These are phyloP conservation scores for Ophiognomonia clavigignenti-juglandacearum DNA, from an alignment of 2,329 filamentous ascomycete species.

Conservation along the genomic window DNA sequence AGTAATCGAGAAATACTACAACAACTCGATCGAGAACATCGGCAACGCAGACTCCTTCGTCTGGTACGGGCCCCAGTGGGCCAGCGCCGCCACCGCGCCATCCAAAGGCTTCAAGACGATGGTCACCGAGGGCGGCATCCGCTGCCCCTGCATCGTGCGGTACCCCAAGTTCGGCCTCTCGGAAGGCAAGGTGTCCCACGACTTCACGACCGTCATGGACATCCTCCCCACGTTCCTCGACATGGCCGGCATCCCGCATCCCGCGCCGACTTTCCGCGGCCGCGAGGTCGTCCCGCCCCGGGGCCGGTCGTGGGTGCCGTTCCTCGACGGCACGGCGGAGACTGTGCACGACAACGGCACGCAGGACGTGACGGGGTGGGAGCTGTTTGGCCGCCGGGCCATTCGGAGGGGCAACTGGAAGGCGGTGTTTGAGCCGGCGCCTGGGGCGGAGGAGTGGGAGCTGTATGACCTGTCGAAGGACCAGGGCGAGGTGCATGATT, in stretches of 20 bases:
- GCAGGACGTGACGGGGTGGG: constrained; percentile 26
- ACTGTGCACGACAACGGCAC: constrained; percentile 22
- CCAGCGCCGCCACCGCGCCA: constrained; percentile 27
- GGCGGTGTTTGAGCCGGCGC: constrained; percentile 21
- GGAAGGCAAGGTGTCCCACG: constrained; percentile 34
- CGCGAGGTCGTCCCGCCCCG: constrained; percentile 28
- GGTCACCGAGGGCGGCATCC: constrained; percentile 44
- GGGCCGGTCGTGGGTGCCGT: constrained; percentile 30
- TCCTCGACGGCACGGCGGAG: constrained; percentile 14
- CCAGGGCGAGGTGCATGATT: constrained; percentile 22
- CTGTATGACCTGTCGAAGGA: constrained; percentile 23
- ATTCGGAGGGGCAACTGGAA: constrained; percentile 29
- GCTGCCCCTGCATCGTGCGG: constrained; percentile 42
- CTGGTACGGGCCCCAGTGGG: constrained; percentile 56
- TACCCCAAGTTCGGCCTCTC: constrained; percentile 20
- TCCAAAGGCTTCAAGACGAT: constrained; percentile 27
- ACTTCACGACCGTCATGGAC: constrained; percentile 50
- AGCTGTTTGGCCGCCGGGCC: constrained; percentile 29
- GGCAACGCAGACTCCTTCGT: constrained; percentile 48
- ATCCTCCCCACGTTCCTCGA: constrained; percentile 43
- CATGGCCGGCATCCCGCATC: constrained; percentile 43
- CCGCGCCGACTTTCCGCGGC: constrained; percentile 41
- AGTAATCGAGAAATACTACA: constrained; percentile 43
- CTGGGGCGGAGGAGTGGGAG: constrained; percentile 22
- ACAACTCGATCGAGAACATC: constrained; percentile 51